A percentile compares a stretch with the other conserved stretches of the same genome.
Conservation (phyloP, 148 eudicot genomes). For the Vaccinium vitisidaea region DNA sequence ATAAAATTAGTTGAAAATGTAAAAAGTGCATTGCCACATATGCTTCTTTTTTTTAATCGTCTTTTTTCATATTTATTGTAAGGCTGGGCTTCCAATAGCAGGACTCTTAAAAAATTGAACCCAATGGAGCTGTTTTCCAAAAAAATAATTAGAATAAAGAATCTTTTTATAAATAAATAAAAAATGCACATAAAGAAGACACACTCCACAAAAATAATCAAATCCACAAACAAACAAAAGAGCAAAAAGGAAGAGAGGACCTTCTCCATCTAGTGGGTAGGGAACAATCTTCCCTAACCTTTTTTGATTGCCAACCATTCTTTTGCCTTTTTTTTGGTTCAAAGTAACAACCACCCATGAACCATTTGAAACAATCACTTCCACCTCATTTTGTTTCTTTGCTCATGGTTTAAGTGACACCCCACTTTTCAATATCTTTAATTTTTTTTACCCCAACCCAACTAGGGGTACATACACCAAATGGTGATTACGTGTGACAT, state of each 20-base stretch:
- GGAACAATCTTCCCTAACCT: constrained; percentile 16
- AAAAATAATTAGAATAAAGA: background rate
- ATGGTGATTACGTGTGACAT: no score
- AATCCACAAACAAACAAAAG: background rate
- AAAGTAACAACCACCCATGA: constrained; percentile 14
- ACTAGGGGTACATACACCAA: no score
- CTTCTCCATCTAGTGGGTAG: constrained; percentile 17
- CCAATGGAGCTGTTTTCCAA: background rate
- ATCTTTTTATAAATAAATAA: background rate
- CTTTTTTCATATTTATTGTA: no score
- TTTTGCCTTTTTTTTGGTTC: background rate
- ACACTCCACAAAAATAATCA: background rate
- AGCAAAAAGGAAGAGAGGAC: background rate
- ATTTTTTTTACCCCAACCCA: no score
- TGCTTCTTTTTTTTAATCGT: no score
- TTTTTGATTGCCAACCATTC: constrained; percentile 22
- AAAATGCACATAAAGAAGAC: background rate
- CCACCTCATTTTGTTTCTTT: background rate
- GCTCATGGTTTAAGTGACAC: constrained; percentile 18
- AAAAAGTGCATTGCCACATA: no score
- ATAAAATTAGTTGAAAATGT: no score
- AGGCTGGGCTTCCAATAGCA: no score
- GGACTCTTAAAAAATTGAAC: background rate
- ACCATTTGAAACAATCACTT: constrained; percentile 26
- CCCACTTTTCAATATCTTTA: constrained; percentile 5